Evolutionary conservation across 1,284 basidiomycete species (phyloP), one percentile per base, ranked within the genome.

Genomic region (Tylopilus sp.): DNA sequence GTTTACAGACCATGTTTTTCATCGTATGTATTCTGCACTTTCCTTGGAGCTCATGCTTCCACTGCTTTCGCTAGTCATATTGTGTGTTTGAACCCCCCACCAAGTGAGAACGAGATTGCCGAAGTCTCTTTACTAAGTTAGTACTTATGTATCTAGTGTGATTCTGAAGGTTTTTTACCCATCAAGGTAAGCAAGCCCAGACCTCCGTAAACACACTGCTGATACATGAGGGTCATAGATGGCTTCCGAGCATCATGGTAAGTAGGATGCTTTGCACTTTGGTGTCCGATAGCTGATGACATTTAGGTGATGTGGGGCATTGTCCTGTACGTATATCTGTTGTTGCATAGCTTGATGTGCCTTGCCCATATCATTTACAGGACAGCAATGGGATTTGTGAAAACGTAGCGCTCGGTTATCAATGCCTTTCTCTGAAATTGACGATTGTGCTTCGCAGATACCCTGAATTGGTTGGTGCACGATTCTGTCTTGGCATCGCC

Each of bases 311-410:
- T 63, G 16, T 79, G 77, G 77, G 77, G 78, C 2, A 62, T 68
- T 30, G 62, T 78, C 38, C 74, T 78, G 77, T 77, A 45, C 43
- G 71, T 60, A 10, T 21, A 36, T 37, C 49, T 49, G 38, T 30
- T 36, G 8, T 35, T 4, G 6, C 33, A 9, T 23, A 0, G 13
- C 29, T 25, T 9, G 23, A 38, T 18, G 11, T 0, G 1, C 9
- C 3, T 11, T 1, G 42, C 19, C 56, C 18, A 54, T 10, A 4
- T 4, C 10, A n/a, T 18, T n/a, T 36, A 13, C 38, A 85, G 81
- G 76, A 80, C 75, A 1, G 59, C 77, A 31, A 86, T 84, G 81
- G 80, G 81, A n/a, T 64, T 85, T 3, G 82, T 83, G 23, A 82
- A 80, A 66, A 82, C 64, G 82, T 82, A 57, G 43, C 65, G 49